phyloP scores from a whole-genome alignment of 768 basidiomycete genomes.

The Podaxis pistillaris region DNA sequence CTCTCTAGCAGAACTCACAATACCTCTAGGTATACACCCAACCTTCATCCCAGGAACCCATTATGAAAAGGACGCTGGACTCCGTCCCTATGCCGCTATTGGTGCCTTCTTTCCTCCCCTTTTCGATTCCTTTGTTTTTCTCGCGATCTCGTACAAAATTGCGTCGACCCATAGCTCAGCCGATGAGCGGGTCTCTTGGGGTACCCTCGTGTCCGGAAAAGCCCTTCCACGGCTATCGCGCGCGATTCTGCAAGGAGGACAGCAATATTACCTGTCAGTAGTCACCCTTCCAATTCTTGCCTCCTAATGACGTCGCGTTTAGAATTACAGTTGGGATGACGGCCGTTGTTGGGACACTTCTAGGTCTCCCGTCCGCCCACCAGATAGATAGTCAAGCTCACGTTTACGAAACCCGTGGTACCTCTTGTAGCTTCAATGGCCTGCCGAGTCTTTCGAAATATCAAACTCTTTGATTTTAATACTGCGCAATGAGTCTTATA shows the following conservation, averaged over 20 bases:
- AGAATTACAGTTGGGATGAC: not conserved
- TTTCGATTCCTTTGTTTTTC: slow-evolving; percentile 31
- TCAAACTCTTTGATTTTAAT: not conserved
- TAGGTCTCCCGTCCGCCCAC: not conserved
- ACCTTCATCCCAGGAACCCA: slow-evolving; percentile 27
- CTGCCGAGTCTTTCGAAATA: not conserved
- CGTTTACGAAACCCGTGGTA: not conserved
- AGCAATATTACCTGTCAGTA: slow-evolving; percentile 32
- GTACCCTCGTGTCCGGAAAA: slow-evolving; percentile 20
- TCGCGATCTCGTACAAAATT: slow-evolving; percentile 30
- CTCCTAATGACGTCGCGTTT: not conserved
- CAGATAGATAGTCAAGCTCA: not conserved
- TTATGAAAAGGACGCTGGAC: slow-evolving; percentile 26
- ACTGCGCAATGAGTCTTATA: no score
- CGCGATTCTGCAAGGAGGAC: slow-evolving; percentile 28
- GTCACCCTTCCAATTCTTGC: not conserved
- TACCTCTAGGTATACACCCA: slow-evolving; percentile 21
- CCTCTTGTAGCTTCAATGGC: not conserved
- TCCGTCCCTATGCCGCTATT: slow-evolving; percentile 23
- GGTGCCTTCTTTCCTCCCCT: slow-evolving; percentile 22
- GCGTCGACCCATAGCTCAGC: slow-evolving; percentile 18
- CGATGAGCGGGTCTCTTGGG: slow-evolving; percentile 12
- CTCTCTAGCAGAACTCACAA: slow-evolving; percentile 22
- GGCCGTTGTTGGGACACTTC: not conserved
- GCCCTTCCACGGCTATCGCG: slow-evolving; percentile 23